Base-by-base conservation (phyloP, 2,329 filamentous ascomycete species). In the Fusarium sp. region DNA sequence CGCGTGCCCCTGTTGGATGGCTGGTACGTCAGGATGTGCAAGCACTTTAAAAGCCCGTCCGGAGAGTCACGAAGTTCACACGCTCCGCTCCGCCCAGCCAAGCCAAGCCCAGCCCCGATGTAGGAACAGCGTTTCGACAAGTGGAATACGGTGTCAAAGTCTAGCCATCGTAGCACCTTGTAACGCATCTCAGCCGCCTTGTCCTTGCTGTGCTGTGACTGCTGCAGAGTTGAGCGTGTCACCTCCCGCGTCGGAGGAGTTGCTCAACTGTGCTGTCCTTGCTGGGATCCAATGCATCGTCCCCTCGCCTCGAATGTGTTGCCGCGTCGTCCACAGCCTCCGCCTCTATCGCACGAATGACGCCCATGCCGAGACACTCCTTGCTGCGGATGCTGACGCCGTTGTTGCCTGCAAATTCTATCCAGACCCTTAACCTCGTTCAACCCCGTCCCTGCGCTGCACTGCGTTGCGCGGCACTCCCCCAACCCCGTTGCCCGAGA, bases 401-500 rank as follows among this genome's bases (percentile, higher is more conserved):
- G 43, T 47, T 47, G 43, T 47, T 47, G 43, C 20, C 20, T 47
- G 43, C 25, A 30, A 50, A 47, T 47, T 47, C 57, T 35, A 72
- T 62, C 62, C 37, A 68, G 67, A 69, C 67, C 73, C 70, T 70
- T 62, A 71, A 70, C 61, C 59, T 73, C 60, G 15, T 8, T 47
- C 43, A 62, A 71, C 75, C 70, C 75, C 66, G 63, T 76, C 68
- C 72, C 61, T 65, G 62, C 66, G 15, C 35, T 38, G 15, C 15
- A 17, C 35, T 37, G 35, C 4, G 33, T 17, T 50, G 62, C 57
- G 59, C 50, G 66, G 68, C 70, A 70, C 71, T 73, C 69, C 66
- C 75, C 72, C 72, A 75, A 65, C 77, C 75, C 75, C 71, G 61
- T 74, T 72, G 58, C 65, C 65, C 57, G 59, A 56, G 65, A 76